Evolutionary conservation across 345 rosid genomes (phyloP), one percentile per base, ranked within the genome.

Genomic region (Turritis glabra): DNA sequence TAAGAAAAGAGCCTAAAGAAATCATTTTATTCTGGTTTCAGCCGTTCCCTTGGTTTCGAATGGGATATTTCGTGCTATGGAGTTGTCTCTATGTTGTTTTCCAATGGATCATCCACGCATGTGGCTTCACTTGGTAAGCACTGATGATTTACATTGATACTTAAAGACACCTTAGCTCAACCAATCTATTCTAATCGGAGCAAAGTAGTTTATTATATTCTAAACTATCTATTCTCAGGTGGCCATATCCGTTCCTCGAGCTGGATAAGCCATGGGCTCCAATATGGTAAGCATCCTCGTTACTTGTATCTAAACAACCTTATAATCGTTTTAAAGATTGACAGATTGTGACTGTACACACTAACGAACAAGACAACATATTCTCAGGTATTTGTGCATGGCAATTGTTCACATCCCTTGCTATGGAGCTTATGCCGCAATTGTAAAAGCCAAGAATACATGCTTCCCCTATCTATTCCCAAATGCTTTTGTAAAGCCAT

Each of bases 211-310:
- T 10, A 32, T 35, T 10, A 35, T 11, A 35, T 10, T 10, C 13
- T 10, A 35, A 35, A 35, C 35, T 32, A 47, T 8, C 15, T 25
- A 17, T 46, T 63, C 21, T n/a, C 80, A 94, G 97, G 97, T 95
- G 97, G 97, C 97, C 97, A 30, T 95, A 95, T 62, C 89, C 92
- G 7, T 95, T 95, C 80, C 82, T 95, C 7, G 87, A 86, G 82
- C 91, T 90, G 4, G 60, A 88, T 29, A 63, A 67, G 0, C 80
- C 97, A 15, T 84, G 83, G 89, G 93, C 94, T 69, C 91, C 97
- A 9, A 69, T 92, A 55, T 90, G 96, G 98, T 94, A 58, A 0
- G 1, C 50, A 57, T 11, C 18, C 18, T n/a, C n/a, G n/a, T n/a
- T n/a, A n/a, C n/a, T n/a, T n/a, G n/a, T n/a, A n/a, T n/a, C n/a